Evolutionary conservation across 805 yeast species (phyloP).

Genomic region (Lipomyces kockii): DNA sequence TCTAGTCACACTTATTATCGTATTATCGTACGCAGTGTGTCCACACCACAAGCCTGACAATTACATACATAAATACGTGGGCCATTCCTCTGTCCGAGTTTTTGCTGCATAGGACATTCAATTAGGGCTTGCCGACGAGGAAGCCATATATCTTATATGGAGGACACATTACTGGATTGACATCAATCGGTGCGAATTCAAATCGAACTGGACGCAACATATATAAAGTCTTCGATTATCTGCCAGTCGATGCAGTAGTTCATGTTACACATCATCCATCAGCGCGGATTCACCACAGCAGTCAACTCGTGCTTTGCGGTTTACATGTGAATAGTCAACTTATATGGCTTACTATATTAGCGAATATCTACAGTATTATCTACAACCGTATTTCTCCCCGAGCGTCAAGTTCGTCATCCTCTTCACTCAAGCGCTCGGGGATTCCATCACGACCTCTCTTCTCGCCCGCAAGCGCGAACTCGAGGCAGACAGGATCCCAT

Average conservation of each 20-base stretch:
- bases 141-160: no score
- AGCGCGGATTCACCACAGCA: neutral
- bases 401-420: neutral
- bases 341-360: neutral
- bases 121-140: no score
- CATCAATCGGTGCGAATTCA: no score
- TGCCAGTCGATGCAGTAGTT: neutral
- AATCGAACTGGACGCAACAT: neutral
- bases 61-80: no score
- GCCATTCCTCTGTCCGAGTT: no score
- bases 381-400: neutral
- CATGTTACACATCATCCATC: neutral
- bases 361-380: neutral
- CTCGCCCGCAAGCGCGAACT: slow-evolving; percentile 2
- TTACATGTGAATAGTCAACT: neutral
- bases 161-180: no score
- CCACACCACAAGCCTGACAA: no score
- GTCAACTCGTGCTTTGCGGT: neutral
- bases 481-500: neutral
- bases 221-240: neutral
- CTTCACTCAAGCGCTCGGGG: neutral
- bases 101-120: no score
- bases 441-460: neutral
- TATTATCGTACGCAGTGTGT: no score
- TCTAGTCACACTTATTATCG: no score